Evolutionary conservation across 768 basidiomycete species (phyloP), one percentile per base, ranked within the genome.

Genomic region (Panaeolus cyanescens): DNA sequence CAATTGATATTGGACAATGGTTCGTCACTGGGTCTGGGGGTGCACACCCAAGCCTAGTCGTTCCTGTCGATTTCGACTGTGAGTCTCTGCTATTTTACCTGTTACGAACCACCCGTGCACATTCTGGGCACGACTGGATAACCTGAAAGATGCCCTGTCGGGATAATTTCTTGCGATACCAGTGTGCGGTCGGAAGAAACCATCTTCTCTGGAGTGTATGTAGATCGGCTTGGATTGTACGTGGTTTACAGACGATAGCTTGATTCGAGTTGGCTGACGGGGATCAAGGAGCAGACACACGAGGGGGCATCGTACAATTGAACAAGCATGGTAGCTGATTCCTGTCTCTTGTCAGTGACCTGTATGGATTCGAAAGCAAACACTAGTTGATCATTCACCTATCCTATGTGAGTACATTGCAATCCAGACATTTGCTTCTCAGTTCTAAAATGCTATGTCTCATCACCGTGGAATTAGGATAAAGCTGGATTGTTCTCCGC

Each of bases 401-500:
- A 7, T 34, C 13, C 33, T 34, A 34, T 34, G 33, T 34, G 33
- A 34, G 33, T 34, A 34, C 6, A 7, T 7, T 13, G 13, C 33
- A 13, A 34, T 34, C 13, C 13, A 34, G n/a, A n/a, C 13, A 7
- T 34, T 34, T 6, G 7, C 7, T 6, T 7, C 6, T 7, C 6
- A 13, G 7, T 34, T 6, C n/a, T n/a, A n/a, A n/a, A n/a, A n/a
- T n/a, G n/a, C 33, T 34, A 13, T 7, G 13, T 42, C 25, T 3
- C 7, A 25, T 25, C n/a, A n/a, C 19, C 10, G 6, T 9, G n/a
- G 17, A 56, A 36, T 72, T 57, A 57, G 4, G 34, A 33, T 9
- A 71, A 73, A 15, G 71, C 34, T 31, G 79, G 80, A 68, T 73
- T 75, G 68, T 83, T 83, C 75, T 83, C 81, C 6, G 81, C 78